These are phyloP conservation scores for Reutealis trisperma DNA, from an alignment of 345 rosid species.

Conservation along the genomic window DNA sequence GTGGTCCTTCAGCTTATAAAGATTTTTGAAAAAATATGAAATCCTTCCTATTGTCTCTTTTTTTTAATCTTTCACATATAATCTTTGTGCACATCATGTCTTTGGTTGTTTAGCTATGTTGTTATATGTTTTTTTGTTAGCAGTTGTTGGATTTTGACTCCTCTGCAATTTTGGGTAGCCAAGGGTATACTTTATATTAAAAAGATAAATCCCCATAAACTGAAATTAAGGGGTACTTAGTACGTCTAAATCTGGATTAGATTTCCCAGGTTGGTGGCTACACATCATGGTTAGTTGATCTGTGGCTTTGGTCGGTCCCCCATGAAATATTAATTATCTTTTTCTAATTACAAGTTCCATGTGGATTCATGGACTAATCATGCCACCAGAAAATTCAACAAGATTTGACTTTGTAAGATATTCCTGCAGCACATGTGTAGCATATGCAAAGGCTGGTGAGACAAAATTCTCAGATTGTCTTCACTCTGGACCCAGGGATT, in stretches of 20 bases:
- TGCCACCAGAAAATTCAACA: slow-evolving; percentile 26
- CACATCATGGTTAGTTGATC: slow-evolving; percentile 50
- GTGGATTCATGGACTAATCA: slow-evolving; percentile 17
- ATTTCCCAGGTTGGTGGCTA: slow-evolving; percentile 23
- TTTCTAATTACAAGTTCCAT: neutral
- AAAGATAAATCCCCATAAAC: neutral
- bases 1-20: neutral
- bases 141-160: neutral
- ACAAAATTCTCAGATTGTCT: slow-evolving; percentile 18
- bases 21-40: no score
- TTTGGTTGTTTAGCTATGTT: slow-evolving; percentile 20
- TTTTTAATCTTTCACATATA: neutral
- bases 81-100: neutral
- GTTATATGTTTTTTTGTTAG: no score
- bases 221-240: no score
- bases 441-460: slow-evolving; percentile 4
- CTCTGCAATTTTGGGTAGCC: neutral
- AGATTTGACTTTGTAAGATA: slow-evolving; percentile 20
- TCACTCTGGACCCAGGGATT: slow-evolving; percentile 24
- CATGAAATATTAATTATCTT: neutral
- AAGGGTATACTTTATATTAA: neutral
- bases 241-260: neutral
- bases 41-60: neutral
- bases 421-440: slow-evolving; percentile 10
- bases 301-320: slow-evolving; percentile 29